Base-by-base conservation (phyloP, 495 filamentous ascomycete genomes). In the Xylaria grammica region DNA sequence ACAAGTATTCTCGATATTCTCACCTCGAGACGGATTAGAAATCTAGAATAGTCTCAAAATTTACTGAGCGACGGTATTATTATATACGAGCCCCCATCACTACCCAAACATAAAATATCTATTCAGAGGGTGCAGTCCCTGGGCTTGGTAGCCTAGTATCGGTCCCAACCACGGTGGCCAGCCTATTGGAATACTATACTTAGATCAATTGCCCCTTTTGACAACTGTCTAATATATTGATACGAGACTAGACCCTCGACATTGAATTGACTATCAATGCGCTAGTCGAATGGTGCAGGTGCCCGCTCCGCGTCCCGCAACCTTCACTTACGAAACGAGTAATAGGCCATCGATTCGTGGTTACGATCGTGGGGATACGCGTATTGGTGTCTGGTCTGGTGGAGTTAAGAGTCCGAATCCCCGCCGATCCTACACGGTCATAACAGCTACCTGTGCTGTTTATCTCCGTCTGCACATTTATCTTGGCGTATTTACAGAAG, bases 301-400 rank as follows among this genome's bases (percentile, higher is more conserved):
- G 32, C 40, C 40, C 15, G 40, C 40, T 17, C 40, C 40, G 17
- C 13, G 40, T 42, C 17, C 17, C 13, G 40, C 40, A 10, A 42
- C 17, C 17, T 42, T 42, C 3, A 15, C 7, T 42, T 17, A 15
- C 17, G 15, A 42, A 42, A 4, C 15, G 30, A 54, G 8, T 9
- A 54, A 1, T 27, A 19, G 5, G 9, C 10, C 32, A 20, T 40
- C 40, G 34, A 36, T 6, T 17, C 8, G 8, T 15, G 7, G 40
- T 15, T 15, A 42, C 8, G 40, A 55, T 20, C 34, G 22, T 55
- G 52, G 52, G 52, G 8, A 55, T 55, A 55, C 52, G 52, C 52
- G 52, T 55, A 55, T 55, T 55, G 9, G 34, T 17, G 32, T 40
- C 19, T 36, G 27, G 49, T 36, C 19, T n/a, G 17, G 29, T 38